These are phyloP conservation scores for Chlamydomonas sphaeroides DNA, from an alignment of 139 green algal species.

Conservation along the genomic window DNA sequence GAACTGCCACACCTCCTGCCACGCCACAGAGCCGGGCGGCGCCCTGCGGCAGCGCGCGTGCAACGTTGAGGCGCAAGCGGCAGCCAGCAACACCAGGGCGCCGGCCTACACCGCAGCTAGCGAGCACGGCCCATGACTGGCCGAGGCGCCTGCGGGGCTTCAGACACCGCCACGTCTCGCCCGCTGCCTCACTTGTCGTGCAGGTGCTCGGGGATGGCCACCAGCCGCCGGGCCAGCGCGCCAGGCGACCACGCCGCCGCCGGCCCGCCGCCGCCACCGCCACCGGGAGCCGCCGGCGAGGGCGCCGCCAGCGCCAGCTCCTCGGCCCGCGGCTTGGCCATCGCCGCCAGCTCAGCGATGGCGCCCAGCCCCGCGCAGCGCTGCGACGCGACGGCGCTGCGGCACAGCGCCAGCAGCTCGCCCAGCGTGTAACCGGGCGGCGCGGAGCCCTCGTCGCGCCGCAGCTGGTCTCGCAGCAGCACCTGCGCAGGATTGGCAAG, in stretches of 20 bases:
- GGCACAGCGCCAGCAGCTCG: conserved; percentile 68
- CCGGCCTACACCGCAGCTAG: too few relatives aligned
- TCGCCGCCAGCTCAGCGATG: conserved; percentile 57
- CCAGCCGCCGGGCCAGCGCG: conserved; percentile 11
- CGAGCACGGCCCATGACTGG: background rate
- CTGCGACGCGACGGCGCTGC: conserved; percentile 63
- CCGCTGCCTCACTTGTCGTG: background rate
- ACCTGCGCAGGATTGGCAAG: too few relatives aligned
- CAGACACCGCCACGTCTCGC: too few relatives aligned
- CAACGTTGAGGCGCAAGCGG: too few relatives aligned
- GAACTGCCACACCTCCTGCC: conserved; percentile 72
- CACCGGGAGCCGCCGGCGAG: background rate
- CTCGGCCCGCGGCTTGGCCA: conserved; percentile 39
- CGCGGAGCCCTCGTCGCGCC: conserved; percentile 37
- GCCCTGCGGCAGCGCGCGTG: background rate
- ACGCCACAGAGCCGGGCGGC: conserved; percentile 20
- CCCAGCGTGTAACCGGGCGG: conserved; percentile 64
- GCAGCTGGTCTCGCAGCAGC: conserved; percentile 51
- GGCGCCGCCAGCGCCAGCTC: conserved; percentile 3
- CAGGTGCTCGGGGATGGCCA: conserved; percentile 24
- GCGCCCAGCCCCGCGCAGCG: conserved; percentile 61
- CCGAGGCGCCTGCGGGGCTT: too few relatives aligned
- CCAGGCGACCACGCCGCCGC: background rate
- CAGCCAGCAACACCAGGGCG: too few relatives aligned
- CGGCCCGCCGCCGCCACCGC: background rate